A percentile compares a stretch with the other conserved stretches of the same genome.
Conservation (phyloP, 306 rosid species). For the Glycine tomentella region DNA sequence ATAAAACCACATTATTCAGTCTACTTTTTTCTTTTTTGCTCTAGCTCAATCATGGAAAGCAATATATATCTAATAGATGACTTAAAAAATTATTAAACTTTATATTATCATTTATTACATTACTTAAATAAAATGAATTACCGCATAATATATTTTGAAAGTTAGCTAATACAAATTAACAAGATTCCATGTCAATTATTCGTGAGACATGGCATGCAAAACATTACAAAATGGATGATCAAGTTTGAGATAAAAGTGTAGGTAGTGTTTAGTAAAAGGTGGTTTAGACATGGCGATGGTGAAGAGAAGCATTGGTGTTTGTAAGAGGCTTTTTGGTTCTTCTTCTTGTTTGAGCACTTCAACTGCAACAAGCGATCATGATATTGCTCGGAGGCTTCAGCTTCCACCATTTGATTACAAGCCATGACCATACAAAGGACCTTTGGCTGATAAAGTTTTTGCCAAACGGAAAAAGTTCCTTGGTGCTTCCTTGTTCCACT, state of each 20-base stretch:
- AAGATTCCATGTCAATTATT: neutral
- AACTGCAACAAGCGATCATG: conserved; percentile 9
- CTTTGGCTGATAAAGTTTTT: conserved; percentile 62
- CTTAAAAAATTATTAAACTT: neutral
- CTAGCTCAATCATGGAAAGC: neutral
- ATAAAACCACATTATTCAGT: neutral
- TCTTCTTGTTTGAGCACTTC: conserved; percentile 37
- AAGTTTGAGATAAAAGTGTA: neutral
- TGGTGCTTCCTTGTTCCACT: conserved; percentile 81
- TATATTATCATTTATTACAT: neutral
- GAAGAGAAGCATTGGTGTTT: conserved; percentile 48
- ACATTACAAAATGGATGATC: neutral
- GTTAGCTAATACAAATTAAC: neutral
- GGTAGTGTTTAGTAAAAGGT: neutral
- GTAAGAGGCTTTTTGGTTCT: conserved; percentile 36
- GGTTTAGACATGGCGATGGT: conserved; percentile 60
- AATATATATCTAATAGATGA: neutral
- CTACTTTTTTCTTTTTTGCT: neutral
- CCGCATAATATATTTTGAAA: neutral
- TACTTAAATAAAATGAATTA: neutral
- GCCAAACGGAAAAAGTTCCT: conserved; percentile 72
- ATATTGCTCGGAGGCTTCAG: conserved; percentile 17
- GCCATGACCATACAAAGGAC: conserved; percentile 68
- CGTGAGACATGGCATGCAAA: neutral
- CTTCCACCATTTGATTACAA: conserved; percentile 68